Conservation (phyloP, 2,329 filamentous ascomycete genomes). For the Phaeoacremonium minimum region DNA sequence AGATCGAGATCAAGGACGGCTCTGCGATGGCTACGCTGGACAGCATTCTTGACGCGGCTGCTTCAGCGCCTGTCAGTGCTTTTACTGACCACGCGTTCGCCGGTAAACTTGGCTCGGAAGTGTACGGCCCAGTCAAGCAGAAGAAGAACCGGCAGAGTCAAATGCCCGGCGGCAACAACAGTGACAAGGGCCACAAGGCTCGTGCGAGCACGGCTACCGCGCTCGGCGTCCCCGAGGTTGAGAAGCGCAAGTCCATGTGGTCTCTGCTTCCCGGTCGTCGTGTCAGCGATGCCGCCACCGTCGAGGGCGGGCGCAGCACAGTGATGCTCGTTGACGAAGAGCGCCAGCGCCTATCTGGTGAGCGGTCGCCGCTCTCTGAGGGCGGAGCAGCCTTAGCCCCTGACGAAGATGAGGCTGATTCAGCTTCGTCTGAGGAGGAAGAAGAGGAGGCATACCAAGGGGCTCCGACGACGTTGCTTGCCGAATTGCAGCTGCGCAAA, state of each 20-base stretch:
- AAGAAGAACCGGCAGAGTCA: slow-evolving; percentile 14
- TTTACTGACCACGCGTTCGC: slow-evolving; percentile 88
- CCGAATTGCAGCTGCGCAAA: slow-evolving; percentile 88
- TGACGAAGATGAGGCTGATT: slow-evolving; percentile 20
- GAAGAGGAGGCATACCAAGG: slow-evolving; percentile 56
- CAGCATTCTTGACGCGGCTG: slow-evolving; percentile 86
- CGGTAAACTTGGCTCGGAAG: slow-evolving; percentile 68
- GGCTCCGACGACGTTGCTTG: slow-evolving; percentile 82
- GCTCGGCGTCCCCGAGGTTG: slow-evolving; percentile 10
- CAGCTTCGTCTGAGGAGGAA: slow-evolving; percentile 33
- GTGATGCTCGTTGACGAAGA: slow-evolving; percentile 9
- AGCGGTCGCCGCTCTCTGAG: slow-evolving; percentile 6
- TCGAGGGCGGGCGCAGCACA: slow-evolving; percentile 7
- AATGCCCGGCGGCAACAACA: slow-evolving; percentile 1
- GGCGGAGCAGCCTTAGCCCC: slow-evolving; percentile 11
- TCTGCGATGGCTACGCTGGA: slow-evolving; percentile 89
- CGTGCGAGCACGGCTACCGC: slow-evolving; percentile 13
- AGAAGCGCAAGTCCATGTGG: slow-evolving; percentile 11
- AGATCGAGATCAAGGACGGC: slow-evolving; percentile 62
- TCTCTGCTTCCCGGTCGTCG: slow-evolving; percentile 15
- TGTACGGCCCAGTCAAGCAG: slow-evolving; percentile 63
- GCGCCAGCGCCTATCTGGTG: slow-evolving; percentile 12
- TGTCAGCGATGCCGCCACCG: slow-evolving; percentile 3
- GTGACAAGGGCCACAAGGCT: slow-evolving; percentile 15
- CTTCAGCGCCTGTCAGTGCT: slow-evolving; percentile 79